Percentiles rank a stretch among this genome's conserved stretches.
Conservation (phyloP, 768 basidiomycete genomes). For the Termitomyces sp. region DNA sequence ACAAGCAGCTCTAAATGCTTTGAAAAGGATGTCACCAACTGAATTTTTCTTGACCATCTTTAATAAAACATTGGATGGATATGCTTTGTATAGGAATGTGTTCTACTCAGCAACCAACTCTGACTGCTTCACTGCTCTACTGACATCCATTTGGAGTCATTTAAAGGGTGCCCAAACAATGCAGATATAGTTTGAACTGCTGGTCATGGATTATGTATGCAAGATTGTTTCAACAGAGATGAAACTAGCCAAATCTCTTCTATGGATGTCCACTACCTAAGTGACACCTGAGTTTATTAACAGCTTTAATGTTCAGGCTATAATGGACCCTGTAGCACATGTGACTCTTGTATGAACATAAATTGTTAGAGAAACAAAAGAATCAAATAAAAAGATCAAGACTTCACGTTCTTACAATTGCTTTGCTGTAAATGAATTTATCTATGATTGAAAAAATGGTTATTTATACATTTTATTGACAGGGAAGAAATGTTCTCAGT, state of each 20-base stretch:
- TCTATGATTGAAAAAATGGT: too few relatives aligned
- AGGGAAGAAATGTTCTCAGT: neutral
- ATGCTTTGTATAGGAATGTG: neutral
- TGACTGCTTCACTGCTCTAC: neutral
- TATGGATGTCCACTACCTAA: neutral
- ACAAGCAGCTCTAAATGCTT: neutral
- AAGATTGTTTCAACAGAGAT: neutral
- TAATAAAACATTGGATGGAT: neutral
- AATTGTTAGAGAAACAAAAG: neutral
- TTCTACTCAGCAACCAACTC: neutral
- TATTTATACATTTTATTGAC: neutral
- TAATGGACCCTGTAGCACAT: neutral
- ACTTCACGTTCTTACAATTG: neutral
- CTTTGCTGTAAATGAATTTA: neutral
- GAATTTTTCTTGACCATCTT: neutral
- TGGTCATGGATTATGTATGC: neutral
- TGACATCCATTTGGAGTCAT: neutral
- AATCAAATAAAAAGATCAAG: neutral
- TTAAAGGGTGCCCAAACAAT: neutral
- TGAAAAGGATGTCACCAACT: neutral
- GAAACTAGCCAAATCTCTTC: neutral
- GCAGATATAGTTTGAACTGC: neutral
- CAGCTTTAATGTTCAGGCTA: neutral
- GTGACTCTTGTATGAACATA: neutral
- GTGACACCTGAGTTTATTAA: neutral